Percentiles rank a stretch among this genome's conserved stretches.
Evolutionary conservation across 345 rosid species (phyloP).

Genomic region (Eucalyptus caleyi): DNA sequence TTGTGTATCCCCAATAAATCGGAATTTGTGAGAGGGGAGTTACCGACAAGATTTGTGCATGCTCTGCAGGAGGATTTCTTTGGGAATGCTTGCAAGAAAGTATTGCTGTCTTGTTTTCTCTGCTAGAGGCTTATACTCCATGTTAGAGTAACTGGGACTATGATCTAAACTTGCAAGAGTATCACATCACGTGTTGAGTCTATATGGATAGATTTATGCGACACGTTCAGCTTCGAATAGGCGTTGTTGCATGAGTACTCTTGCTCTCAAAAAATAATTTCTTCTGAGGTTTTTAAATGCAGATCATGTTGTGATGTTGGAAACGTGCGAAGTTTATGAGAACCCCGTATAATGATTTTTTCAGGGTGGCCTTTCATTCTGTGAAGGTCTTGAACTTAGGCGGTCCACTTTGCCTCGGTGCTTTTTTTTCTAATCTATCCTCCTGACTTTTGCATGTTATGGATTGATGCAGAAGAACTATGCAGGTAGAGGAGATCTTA

Average conservation of each 20-base stretch:
- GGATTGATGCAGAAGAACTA: constrained; percentile 37
- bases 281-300: not conserved
- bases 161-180: not conserved
- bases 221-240: not conserved
- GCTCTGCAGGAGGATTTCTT: not conserved
- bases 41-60: not conserved
- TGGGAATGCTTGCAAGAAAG: not conserved
- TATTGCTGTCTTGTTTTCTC: not conserved
- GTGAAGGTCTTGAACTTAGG: not conserved
- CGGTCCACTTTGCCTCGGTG: not conserved
- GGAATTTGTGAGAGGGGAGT: not conserved
- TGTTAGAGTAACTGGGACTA: not conserved
- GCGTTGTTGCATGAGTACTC: not conserved
- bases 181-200: not conserved
- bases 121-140: not conserved
- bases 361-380: not conserved
- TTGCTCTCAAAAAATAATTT: not conserved
- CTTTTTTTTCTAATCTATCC: not conserved
- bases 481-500: constrained; percentile 61
- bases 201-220: not conserved
- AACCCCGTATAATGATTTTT: not conserved
- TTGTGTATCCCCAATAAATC: not conserved
- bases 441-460: not conserved
- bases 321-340: not conserved
- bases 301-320: not conserved